These are phyloP conservation scores for Aegilops tauschii DNA, from an alignment of 176 grass and related monocot species.

Conservation along the genomic window DNA sequence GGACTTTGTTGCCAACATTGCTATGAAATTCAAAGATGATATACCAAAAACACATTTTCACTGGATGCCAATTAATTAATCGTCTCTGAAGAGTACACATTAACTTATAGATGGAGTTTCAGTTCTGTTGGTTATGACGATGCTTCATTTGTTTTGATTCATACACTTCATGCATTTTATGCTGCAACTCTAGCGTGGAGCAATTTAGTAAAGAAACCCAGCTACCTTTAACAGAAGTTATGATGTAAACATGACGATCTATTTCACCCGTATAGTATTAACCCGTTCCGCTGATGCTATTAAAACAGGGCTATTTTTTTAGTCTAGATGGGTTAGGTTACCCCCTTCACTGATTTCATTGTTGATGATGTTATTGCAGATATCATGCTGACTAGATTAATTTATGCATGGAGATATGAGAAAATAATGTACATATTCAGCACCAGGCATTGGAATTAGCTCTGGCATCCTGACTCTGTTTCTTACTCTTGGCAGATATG, in stretches of 20 bases:
- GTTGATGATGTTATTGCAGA: background rate
- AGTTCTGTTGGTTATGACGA: background rate
- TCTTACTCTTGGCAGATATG: slow-evolving; percentile 64
- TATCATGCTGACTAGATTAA: background rate
- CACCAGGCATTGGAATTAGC: background rate
- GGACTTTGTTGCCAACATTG: background rate
- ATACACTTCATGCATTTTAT: background rate
- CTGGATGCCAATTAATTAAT: background rate
- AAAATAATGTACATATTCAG: background rate
- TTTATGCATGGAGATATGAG: background rate
- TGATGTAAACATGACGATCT: background rate
- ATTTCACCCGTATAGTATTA: background rate
- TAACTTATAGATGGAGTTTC: background rate
- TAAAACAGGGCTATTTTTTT: background rate
- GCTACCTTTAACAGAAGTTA: background rate
- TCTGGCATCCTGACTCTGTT: background rate
- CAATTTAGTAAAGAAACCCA: background rate
- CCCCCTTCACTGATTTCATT: background rate
- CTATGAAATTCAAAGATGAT: background rate
- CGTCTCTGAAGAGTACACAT: background rate
- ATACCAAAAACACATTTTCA: background rate
- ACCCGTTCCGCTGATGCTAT: background rate
- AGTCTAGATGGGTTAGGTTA: background rate
- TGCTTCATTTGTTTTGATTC: background rate
- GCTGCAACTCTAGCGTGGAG: background rate